These are phyloP conservation scores for Seiridium unicorne DNA, from an alignment of 2,329 filamentous ascomycete species.

Conservation along the genomic window DNA sequence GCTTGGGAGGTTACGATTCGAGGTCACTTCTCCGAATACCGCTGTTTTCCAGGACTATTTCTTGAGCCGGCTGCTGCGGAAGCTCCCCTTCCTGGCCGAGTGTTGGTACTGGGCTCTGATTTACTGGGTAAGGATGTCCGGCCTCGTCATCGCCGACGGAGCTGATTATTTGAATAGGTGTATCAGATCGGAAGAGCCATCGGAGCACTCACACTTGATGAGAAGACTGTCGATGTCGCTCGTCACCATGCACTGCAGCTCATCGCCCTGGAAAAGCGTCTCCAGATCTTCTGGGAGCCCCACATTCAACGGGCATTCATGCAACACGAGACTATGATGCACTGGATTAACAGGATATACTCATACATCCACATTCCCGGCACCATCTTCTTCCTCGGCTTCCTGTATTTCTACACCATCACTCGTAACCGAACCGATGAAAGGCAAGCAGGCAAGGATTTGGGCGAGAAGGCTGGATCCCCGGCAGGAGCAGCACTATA, in stretches of 20 bases:
- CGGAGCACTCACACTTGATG: conserved; percentile 66
- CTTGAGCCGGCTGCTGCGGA: conserved; percentile 62
- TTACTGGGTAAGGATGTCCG: conserved; percentile 62
- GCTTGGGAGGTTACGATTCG: conserved; percentile 41
- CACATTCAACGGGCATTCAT: conserved; percentile 44
- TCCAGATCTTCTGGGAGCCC: conserved; percentile 65
- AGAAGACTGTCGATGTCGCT: conserved; percentile 67
- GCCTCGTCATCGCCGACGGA: background rate
- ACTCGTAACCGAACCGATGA: conserved; percentile 36
- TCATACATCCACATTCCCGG: conserved; percentile 78
- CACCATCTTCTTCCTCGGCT: conserved; percentile 65
- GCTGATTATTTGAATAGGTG: conserved; percentile 42
- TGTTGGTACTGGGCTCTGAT: conserved; percentile 77
- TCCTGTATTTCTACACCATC: conserved; percentile 70
- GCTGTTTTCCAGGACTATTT: conserved; percentile 56
- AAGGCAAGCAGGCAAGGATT: conserved; percentile 8
- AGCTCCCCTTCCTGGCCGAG: conserved; percentile 71
- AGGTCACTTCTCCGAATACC: conserved; percentile 61
- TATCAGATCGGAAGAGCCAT: conserved; percentile 75
- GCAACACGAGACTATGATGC: conserved; percentile 54
- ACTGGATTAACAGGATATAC: conserved; percentile 70
- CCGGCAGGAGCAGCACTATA: conserved; percentile 46
- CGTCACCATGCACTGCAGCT: conserved; percentile 67
- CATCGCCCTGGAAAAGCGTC: conserved; percentile 62
- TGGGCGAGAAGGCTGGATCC: conserved; percentile 13